A percentile compares a stretch with the other conserved stretches of the same genome.
phyloP scores from a whole-genome alignment of 1,284 basidiomycete genomes.

The Puccinia horiana region DNA sequence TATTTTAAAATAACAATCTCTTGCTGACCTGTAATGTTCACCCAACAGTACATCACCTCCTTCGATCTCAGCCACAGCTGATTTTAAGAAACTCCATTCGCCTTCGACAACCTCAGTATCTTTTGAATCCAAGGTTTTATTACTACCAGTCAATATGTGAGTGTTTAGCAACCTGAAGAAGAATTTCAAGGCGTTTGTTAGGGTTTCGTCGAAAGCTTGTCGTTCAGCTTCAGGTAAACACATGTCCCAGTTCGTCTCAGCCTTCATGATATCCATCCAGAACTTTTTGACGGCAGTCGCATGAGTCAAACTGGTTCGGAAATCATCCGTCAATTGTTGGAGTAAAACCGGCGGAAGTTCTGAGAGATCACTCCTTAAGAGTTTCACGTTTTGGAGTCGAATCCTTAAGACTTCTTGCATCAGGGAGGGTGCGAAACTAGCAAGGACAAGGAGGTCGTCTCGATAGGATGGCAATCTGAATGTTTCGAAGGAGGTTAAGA shows the following conservation, averaged over 20 bases:
- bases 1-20: background rate
- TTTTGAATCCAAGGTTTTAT: slow-evolving; percentile 87
- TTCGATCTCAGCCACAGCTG: slow-evolving; percentile 82
- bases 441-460: slow-evolving; percentile 85
- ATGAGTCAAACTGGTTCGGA: slow-evolving; percentile 85
- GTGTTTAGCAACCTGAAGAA: slow-evolving; percentile 94
- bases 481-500: slow-evolving; percentile 71
- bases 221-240: slow-evolving; percentile 67
- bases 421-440: slow-evolving; percentile 90
- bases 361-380: slow-evolving; percentile 78
- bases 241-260: slow-evolving; percentile 80
- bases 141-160: slow-evolving; percentile 86
- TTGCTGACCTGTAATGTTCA: slow-evolving; percentile 80
- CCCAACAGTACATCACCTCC: slow-evolving; percentile 90
- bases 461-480: slow-evolving; percentile 93
- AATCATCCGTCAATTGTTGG: slow-evolving; percentile 91
- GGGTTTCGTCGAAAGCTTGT: slow-evolving; percentile 79
- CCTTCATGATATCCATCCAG: slow-evolving; percentile 80
- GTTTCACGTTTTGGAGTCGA: slow-evolving; percentile 84
- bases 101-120: slow-evolving; percentile 96
- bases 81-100: slow-evolving; percentile 93
- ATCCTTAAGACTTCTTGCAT: slow-evolving; percentile 87
- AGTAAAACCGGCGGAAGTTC: slow-evolving; percentile 72
- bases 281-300: slow-evolving; percentile 93
- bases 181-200: slow-evolving; percentile 81